These are phyloP conservation scores for Didymella segeticola DNA, from an alignment of 2,329 filamentous ascomycete species.

Conservation along the genomic window DNA sequence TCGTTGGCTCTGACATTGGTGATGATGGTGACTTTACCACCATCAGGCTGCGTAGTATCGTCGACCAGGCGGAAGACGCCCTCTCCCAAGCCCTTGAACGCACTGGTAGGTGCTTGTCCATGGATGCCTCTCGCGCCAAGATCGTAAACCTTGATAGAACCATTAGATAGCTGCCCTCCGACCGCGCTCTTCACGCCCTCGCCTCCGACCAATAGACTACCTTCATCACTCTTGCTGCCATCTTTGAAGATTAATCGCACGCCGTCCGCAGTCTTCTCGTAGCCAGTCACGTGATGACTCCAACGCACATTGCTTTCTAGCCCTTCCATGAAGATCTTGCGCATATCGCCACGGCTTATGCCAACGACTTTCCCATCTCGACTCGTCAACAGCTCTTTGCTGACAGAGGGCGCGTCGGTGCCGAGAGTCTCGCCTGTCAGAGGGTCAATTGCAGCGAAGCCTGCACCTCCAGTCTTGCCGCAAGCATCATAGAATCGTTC, in stretches of 20 bases:
- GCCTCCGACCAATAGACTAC: constrained; percentile 65
- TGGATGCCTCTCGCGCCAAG: constrained; percentile 70
- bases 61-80: constrained; percentile 67
- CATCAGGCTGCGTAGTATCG: constrained; percentile 51
- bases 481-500: constrained; percentile 65
- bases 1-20: constrained; percentile 69
- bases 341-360: constrained; percentile 69
- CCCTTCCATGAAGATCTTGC: constrained; percentile 63
- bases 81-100: constrained; percentile 68
- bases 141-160: constrained; percentile 67
- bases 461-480: constrained; percentile 65
- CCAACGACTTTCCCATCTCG: constrained; percentile 67
- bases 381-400: constrained; percentile 51
- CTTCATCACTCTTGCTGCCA: constrained; percentile 64
- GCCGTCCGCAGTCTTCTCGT: constrained; percentile 62
- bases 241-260: constrained; percentile 67
- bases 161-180: constrained; percentile 65
- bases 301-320: constrained; percentile 64
- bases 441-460: constrained; percentile 60
- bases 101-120: constrained; percentile 67
- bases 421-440: constrained; percentile 58
- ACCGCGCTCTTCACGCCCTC: constrained; percentile 69
- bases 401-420: constrained; percentile 17
- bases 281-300: constrained; percentile 63
- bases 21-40: constrained; percentile 60